Base-by-base conservation (phyloP, 371 early-diverging fungal species). In the Mortierella sp. region DNA sequence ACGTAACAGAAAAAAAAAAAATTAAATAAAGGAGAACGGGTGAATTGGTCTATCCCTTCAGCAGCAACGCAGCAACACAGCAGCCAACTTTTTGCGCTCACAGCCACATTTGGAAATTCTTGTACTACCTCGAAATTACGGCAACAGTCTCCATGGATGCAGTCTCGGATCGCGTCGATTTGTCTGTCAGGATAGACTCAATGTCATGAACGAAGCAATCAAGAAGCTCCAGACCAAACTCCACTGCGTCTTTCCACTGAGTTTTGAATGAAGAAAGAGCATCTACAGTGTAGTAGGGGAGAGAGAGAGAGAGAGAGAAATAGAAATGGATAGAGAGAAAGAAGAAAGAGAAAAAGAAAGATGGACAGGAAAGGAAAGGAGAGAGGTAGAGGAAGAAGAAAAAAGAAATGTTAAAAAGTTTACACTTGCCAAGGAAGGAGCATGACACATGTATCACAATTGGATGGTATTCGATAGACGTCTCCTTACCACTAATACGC, bases 401-500 rank as follows among this genome's bases (percentile, higher is more conserved):
- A 21, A 14, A 14, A 14, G 37, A 37, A 37, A 37, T n/a, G n/a
- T n/a, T n/a, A n/a, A n/a, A n/a, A n/a, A n/a, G n/a, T n/a, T 9
- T 37, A 37, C 9, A 37, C 37, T 37, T 37, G 37, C 37, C 3
- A 37, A 37, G 9, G 37, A 37, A n/a, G n/a, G n/a, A n/a, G n/a
- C n/a, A n/a, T n/a, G n/a, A n/a, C n/a, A n/a, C n/a, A n/a, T n/a
- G n/a, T n/a, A n/a, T n/a, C n/a, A n/a, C n/a, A n/a, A n/a, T n/a
- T n/a, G n/a, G 37, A 37, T 37, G 9, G 37, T 37, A 37, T 37
- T n/a, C 3, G 37, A 37, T 9, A 37, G 9, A 9, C 3, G 9
- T 9, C 37, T 37, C 1, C 80, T 37, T 84, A 86, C 89, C 87
- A 58, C 68, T 64, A 50, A 89, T 83, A 12, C 83, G 72, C 7